Conservation (phyloP, 1,284 basidiomycete species). For the Cutaneotrichosporon arboriforme region DNA sequence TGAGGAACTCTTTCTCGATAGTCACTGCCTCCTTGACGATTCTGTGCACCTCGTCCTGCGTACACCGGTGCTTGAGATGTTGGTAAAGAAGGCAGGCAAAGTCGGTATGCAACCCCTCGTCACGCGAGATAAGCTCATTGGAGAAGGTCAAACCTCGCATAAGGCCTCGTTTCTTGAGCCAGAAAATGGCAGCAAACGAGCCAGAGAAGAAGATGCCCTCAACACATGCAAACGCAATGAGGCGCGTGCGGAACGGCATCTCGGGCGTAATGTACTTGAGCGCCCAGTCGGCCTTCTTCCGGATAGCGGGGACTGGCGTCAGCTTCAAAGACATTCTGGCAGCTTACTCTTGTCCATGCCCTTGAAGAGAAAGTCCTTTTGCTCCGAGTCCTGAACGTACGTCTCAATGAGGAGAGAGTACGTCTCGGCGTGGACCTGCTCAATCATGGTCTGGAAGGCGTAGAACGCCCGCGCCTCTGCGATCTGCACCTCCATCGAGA, state of each 20-base stretch:
- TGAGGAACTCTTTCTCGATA: conserved; percentile 77
- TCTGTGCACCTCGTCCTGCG: conserved; percentile 63
- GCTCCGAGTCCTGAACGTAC: conserved; percentile 53
- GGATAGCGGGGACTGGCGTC: conserved; percentile 56
- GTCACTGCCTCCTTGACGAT: conserved; percentile 75
- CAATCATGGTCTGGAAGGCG: conserved; percentile 97
- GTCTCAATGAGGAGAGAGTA: conserved; percentile 58
- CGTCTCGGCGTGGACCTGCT: conserved; percentile 57
- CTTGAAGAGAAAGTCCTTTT: conserved; percentile 54
- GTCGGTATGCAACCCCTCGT: conserved; percentile 96
- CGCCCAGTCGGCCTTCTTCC: conserved; percentile 89
- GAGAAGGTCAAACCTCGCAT: conserved; percentile 97
- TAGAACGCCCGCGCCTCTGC: conserved; percentile 96
- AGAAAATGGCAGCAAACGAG: conserved; percentile 92
- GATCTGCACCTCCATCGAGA: conserved; percentile 88
- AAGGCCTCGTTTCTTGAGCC: conserved; percentile 96
- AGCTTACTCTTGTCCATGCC: conserved; percentile 53
- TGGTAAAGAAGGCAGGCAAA: conserved; percentile 63
- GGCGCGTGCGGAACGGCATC: conserved; percentile 71
- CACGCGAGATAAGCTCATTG: conserved; percentile 90
- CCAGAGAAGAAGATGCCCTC: conserved; percentile 98
- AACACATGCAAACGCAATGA: conserved; percentile 90
- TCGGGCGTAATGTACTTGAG: conserved; percentile 86
- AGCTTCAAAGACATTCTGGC: not conserved
- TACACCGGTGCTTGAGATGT: conserved; percentile 65